Percentiles rank a stretch among this genome's conserved stretches.
Conservation (phyloP, 768 basidiomycete species). For the Tricholoma flavovirens region DNA sequence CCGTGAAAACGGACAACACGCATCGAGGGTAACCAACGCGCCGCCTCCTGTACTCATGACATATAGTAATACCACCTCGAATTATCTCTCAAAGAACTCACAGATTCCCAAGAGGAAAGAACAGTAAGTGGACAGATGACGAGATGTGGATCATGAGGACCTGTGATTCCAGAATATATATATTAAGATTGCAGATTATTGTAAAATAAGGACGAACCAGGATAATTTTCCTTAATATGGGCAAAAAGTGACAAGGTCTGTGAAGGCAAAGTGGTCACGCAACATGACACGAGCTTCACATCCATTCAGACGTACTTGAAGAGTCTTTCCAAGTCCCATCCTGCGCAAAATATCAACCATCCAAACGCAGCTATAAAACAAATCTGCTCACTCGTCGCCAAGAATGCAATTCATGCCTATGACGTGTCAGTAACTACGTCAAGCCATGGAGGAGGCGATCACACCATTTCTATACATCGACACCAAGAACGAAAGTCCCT, state of each 20-base stretch:
- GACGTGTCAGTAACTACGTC: background rate
- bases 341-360: conserved; percentile 19
- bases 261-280: background rate
- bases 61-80: background rate
- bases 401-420: conserved; percentile 65
- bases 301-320: conserved; percentile 35
- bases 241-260: conserved; percentile 62
- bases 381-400: conserved; percentile 52
- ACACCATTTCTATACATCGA: conserved; percentile 63
- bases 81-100: conserved; percentile 16
- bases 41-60: conserved; percentile 35
- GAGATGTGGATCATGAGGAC: conserved; percentile 53
- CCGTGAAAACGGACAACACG: conserved; percentile 60
- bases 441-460: background rate
- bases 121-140: conserved; percentile 72
- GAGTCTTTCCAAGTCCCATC: conserved; percentile 64
- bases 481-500: conserved; percentile 60
- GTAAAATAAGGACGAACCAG: conserved; percentile 20
- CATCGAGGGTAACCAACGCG: conserved; percentile 50
- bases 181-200: background rate
- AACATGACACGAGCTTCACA: background rate
- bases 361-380: background rate
- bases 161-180: conserved; percentile 15
- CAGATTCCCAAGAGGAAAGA: conserved; percentile 52
- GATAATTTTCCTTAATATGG: conserved; percentile 51